Percentiles rank a stretch among this genome's conserved stretches.
Conservation (phyloP, 345 rosid genomes). For the Alliaria petiolata region DNA sequence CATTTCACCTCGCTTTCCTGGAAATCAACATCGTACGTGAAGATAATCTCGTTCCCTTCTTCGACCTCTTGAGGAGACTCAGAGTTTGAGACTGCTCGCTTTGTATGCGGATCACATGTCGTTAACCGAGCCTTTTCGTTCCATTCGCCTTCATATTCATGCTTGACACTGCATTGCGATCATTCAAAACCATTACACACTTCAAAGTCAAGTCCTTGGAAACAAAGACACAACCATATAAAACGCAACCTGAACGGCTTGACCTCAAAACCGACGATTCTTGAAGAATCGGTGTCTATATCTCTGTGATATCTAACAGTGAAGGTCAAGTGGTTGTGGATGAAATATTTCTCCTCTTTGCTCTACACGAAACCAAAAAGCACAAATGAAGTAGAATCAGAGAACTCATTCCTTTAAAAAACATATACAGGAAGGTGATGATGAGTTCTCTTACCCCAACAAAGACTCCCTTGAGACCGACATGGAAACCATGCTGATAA, state of each 20-base stretch:
- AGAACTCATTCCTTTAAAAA: not conserved
- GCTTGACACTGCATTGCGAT: constrained; percentile 56
- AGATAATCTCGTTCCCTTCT: constrained; percentile 64
- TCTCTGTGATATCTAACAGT: constrained; percentile 77
- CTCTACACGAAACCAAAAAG: constrained; percentile 42
- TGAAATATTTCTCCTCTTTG: constrained; percentile 76
- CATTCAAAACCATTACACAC: constrained; percentile 5
- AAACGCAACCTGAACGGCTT: constrained; percentile 75
- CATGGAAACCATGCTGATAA: constrained; percentile 57
- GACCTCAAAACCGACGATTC: constrained; percentile 94
- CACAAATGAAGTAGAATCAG: not conserved
- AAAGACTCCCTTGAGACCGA: constrained; percentile 55
- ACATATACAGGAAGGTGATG: not conserved
- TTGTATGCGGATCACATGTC: constrained; percentile 85
- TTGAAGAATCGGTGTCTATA: constrained; percentile 48
- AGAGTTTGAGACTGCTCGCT: constrained; percentile 68
- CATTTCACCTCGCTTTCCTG: constrained; percentile 90
- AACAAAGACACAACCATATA: not conserved
- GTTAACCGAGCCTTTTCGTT: constrained; percentile 58
- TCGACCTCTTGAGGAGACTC: constrained; percentile 84
- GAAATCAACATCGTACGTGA: constrained; percentile 87
- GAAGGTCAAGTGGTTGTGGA: constrained; percentile 78
- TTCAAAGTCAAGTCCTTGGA: not conserved
- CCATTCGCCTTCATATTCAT: constrained; percentile 77
- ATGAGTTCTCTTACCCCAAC: constrained; percentile 43